Evolutionary conservation across 108 stramenopile species (phyloP).

Genomic region (Bacterosira constricta): DNA sequence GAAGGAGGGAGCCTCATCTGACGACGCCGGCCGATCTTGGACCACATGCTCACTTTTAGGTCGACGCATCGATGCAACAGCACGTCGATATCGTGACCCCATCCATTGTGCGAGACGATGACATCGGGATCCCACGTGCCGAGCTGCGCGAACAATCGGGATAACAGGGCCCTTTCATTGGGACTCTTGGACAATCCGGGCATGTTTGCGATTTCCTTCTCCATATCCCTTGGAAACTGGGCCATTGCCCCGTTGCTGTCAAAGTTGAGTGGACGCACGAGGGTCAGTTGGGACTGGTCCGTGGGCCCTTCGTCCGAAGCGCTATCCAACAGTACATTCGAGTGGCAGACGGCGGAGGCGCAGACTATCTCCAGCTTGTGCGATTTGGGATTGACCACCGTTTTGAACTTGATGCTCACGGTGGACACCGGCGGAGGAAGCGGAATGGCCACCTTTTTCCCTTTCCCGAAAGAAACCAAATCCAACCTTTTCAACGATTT

Average conservation of each 20-base stretch:
- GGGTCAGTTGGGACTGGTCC: conserved; percentile 75
- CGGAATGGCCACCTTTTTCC: conserved; percentile 37
- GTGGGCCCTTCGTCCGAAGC: conserved; percentile 61
- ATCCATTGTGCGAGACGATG: conserved; percentile 96
- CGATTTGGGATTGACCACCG: conserved; percentile 93
- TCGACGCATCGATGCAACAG: conserved; percentile 89
- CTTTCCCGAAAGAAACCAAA: conserved; percentile 18
- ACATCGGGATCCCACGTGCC: conserved; percentile 97
- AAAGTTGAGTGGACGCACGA: conserved; percentile 75
- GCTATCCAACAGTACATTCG: conserved; percentile 79
- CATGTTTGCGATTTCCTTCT: conserved; percentile 64
- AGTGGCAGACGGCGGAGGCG: conserved; percentile 91
- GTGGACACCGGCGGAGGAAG: conserved; percentile 85
- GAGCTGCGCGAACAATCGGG: conserved; percentile 75
- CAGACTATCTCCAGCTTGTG: conserved; percentile 96
- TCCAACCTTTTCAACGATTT: conserved; percentile 77
- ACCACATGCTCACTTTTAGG: conserved; percentile 91
- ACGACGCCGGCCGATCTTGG: conserved; percentile 93
- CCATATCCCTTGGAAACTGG: conserved; percentile 83
- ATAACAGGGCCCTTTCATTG: conserved; percentile 95
- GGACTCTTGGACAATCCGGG: conserved; percentile 76
- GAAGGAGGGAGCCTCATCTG: conserved; percentile 71
- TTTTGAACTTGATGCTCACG: conserved; percentile 94
- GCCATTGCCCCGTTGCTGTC: conserved; percentile 47
- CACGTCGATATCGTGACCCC: conserved; percentile 97